Percentiles rank a stretch among this genome's conserved stretches.
Evolutionary conservation across 805 yeast genomes (phyloP).

Genomic region (Tetrapisispora fleetii): DNA sequence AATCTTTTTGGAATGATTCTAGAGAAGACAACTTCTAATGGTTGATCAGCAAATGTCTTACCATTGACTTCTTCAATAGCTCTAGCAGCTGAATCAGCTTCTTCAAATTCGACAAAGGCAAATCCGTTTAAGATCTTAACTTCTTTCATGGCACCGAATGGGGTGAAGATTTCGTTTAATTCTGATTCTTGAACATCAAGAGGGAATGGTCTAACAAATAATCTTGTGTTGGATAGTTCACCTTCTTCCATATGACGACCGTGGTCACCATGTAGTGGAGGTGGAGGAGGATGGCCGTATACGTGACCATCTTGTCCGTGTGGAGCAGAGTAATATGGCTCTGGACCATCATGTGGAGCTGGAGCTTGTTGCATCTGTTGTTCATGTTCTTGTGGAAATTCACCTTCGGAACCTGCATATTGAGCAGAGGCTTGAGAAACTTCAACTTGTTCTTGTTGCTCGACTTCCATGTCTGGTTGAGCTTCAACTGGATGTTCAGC

Average conservation of each 20-base stretch:
- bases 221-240: constrained; percentile 35
- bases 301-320: constrained; percentile 12
- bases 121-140: constrained; percentile 70
- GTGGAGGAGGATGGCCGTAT: constrained; percentile 13
- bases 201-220: constrained; percentile 57
- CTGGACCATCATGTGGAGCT: neutral
- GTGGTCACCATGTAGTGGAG: constrained; percentile 8
- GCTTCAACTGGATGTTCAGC: neutral
- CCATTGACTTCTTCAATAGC: constrained; percentile 77
- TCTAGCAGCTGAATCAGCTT: constrained; percentile 55
- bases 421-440: constrained; percentile 6
- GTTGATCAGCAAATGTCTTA: constrained; percentile 49
- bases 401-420: neutral
- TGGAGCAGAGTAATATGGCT: constrained; percentile 1
- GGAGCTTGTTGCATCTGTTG: constrained; percentile 1
- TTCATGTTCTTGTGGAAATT: neutral
- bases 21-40: constrained; percentile 35
- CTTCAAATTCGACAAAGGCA: constrained; percentile 81
- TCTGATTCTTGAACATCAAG: constrained; percentile 47
- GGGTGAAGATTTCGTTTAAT: constrained; percentile 56
- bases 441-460: constrained; percentile 2
- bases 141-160: constrained; percentile 58
- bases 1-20: constrained; percentile 53
- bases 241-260: constrained; percentile 19
- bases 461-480: constrained; percentile 2